Evolutionary conservation across 352 stramenopile species (phyloP).

Genomic region (Pythium dissotocum): DNA sequence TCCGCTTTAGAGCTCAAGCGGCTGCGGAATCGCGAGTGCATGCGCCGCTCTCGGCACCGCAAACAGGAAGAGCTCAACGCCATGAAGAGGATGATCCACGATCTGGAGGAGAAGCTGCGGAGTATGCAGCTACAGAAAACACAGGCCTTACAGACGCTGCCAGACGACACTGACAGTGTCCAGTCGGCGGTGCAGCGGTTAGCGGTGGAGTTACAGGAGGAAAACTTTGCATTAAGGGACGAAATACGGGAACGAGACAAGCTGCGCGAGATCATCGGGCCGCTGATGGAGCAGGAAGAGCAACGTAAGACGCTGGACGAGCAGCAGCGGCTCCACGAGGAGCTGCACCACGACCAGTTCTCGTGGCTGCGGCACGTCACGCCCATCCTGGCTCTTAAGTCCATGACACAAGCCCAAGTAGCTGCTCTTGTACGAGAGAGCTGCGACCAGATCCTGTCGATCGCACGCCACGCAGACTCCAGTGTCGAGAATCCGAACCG

Average conservation of each 20-base stretch:
- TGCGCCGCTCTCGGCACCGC: constrained; percentile 18
- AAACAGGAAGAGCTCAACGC: constrained; percentile 24
- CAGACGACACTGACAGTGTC: neutral
- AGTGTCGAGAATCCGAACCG: constrained; percentile 14
- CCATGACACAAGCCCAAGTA: neutral
- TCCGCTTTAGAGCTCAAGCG: constrained; percentile 26
- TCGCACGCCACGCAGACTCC: constrained; percentile 18
- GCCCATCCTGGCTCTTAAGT: constrained; percentile 21
- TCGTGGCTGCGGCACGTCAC: constrained; percentile 24
- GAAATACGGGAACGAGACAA: constrained; percentile 23
- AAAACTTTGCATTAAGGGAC: constrained; percentile 26
- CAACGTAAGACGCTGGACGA: constrained; percentile 25
- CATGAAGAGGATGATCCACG: constrained; percentile 23
- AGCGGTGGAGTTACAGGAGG: constrained; percentile 13
- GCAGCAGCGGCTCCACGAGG: constrained; percentile 22
- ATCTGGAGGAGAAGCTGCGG: constrained; percentile 21
- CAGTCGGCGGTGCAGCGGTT: neutral
- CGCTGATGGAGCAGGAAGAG: constrained; percentile 30
- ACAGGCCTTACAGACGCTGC: neutral
- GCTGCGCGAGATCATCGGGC: constrained; percentile 14
- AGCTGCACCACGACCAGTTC: constrained; percentile 18
- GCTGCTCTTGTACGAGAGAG: constrained; percentile 18
- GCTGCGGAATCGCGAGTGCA: constrained; percentile 32
- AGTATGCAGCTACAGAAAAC: constrained; percentile 17
- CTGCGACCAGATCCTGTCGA: constrained; percentile 23